Evolutionary conservation across 495 filamentous ascomycete species (phyloP).

Genomic region (Trichocladium uniseriatum): DNA sequence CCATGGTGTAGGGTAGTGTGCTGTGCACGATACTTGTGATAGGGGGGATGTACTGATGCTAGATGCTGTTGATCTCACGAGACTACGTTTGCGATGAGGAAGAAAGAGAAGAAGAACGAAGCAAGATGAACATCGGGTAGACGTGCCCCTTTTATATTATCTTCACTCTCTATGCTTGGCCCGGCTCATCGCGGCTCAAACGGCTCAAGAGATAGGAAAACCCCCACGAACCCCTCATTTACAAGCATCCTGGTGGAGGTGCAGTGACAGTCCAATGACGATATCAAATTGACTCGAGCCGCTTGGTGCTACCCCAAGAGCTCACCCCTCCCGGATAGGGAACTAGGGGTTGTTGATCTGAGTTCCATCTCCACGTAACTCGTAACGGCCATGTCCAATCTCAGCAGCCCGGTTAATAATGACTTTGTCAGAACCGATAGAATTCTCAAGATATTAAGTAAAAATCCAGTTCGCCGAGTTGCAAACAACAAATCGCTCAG

Average conservation of each 20-base stretch:
- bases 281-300: background rate
- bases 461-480: no score
- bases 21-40: slow-evolving; percentile 8
- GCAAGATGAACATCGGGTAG: no score
- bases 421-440: background rate
- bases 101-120: background rate
- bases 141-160: background rate
- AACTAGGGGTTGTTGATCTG: background rate
- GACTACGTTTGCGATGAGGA: no score
- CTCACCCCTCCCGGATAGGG: background rate
- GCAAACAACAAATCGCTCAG: no score
- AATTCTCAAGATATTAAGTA: background rate
- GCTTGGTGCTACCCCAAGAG: background rate
- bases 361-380: no score
- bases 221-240: slow-evolving; percentile 6
- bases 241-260: background rate
- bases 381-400: no score
- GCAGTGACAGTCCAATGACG: slow-evolving; percentile 6
- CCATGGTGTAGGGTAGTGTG: background rate
- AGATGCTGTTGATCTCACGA: no score
- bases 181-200: slow-evolving; percentile 9
- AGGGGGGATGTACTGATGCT: background rate
- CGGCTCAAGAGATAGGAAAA: background rate
- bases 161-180: background rate
- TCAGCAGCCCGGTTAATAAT: no score